Evolutionary conservation across 257 asterid genomes (phyloP).

Genomic region (Scutellaria galericulata): DNA sequence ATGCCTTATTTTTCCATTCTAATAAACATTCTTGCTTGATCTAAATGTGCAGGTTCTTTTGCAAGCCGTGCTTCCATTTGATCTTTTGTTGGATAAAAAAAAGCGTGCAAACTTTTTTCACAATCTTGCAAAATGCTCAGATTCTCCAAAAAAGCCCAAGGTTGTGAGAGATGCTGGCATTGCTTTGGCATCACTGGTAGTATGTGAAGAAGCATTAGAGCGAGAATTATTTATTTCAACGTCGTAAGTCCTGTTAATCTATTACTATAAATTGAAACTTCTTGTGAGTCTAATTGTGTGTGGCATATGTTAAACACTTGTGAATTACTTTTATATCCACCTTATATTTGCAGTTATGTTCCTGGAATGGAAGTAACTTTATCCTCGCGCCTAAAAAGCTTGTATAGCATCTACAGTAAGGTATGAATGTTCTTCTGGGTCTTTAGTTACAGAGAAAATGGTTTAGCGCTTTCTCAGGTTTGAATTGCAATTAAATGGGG

Average conservation of each 20-base stretch:
- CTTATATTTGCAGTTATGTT: constrained; percentile 69
- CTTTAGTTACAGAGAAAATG: neutral
- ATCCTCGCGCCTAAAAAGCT: constrained; percentile 88
- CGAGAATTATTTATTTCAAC: constrained; percentile 87
- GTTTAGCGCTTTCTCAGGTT: constrained; percentile 25
- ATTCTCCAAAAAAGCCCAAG: constrained; percentile 57
- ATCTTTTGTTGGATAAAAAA: constrained; percentile 73
- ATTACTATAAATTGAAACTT: constrained; percentile 19
- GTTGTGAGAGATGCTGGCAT: constrained; percentile 90
- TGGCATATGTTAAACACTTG: constrained; percentile 13
- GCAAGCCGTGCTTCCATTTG: constrained; percentile 97
- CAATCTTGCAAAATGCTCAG: constrained; percentile 58
- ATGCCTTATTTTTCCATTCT: constrained; percentile 22
- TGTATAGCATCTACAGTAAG: constrained; percentile 93
- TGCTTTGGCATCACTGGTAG: constrained; percentile 88
- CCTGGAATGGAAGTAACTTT: constrained; percentile 98
- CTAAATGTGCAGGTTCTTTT: constrained; percentile 71
- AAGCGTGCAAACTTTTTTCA: constrained; percentile 67
- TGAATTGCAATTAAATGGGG: constrained; percentile 23
- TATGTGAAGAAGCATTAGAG: constrained; percentile 96
- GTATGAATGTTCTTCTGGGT: constrained; percentile 45
- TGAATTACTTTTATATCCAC: constrained; percentile 23
- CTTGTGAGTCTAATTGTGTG: constrained; percentile 14
- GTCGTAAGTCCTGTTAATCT: constrained; percentile 65
- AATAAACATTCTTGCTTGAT: constrained; percentile 21